Conservation (phyloP, 352 stramenopile species). For the Phytophthora agathidicida region DNA sequence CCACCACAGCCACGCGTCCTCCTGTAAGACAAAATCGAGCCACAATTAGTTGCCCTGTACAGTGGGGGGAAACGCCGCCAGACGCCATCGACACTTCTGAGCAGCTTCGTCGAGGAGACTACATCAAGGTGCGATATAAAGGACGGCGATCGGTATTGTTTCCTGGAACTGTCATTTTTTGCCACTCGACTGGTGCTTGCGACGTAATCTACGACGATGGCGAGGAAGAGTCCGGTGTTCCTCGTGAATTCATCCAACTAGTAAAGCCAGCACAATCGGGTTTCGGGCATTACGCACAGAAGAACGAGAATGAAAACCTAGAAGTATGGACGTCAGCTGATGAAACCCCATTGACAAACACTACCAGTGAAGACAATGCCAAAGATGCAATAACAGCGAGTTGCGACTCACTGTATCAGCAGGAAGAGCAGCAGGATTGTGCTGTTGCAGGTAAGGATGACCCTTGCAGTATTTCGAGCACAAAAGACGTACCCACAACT, state of each 20-base stretch:
- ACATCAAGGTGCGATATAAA: slow-evolving; percentile 22
- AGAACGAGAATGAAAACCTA: background rate
- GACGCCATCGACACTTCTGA: background rate
- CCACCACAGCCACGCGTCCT: background rate
- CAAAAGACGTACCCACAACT: too few relatives aligned
- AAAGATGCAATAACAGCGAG: too few relatives aligned
- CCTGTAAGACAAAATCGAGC: background rate
- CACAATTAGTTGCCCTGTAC: slow-evolving; percentile 22
- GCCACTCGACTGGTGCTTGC: slow-evolving; percentile 17
- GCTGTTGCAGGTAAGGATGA: too few relatives aligned
- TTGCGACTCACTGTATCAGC: too few relatives aligned
- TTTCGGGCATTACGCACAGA: background rate
- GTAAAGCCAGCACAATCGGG: background rate
- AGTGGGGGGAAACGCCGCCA: slow-evolving; percentile 13
- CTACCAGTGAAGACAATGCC: too few relatives aligned
- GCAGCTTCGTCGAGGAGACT: slow-evolving; percentile 16
- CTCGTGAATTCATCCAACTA: slow-evolving; percentile 27
- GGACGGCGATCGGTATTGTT: slow-evolving; percentile 11
- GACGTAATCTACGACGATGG: slow-evolving; percentile 40
- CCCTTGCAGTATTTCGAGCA: too few relatives aligned
- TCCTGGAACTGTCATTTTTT: slow-evolving; percentile 12
- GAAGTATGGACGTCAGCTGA: background rate
- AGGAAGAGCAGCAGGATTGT: too few relatives aligned
- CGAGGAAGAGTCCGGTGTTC: slow-evolving; percentile 31
- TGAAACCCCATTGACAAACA: background rate